These are phyloP conservation scores for Tylopilus sp. DNA, from an alignment of 768 basidiomycete species.

Conservation along the genomic window DNA sequence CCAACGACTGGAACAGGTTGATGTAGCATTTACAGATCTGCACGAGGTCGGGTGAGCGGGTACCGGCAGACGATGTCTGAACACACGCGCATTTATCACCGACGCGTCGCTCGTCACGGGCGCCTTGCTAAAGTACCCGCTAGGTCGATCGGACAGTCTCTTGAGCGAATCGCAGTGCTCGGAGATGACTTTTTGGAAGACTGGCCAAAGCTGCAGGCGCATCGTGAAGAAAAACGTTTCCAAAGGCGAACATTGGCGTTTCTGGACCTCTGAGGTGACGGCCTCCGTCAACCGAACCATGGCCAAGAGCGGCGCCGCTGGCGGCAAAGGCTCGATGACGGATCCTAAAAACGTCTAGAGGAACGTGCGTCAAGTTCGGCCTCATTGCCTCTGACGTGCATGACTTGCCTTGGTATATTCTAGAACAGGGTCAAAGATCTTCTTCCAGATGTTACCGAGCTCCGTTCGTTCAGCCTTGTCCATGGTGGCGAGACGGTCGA, in stretches of 20 bases:
- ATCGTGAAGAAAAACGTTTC: slow-evolving; percentile 79
- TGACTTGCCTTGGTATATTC: slow-evolving; percentile 72
- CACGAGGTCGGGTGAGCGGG: background rate
- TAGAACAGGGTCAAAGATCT: slow-evolving; percentile 86
- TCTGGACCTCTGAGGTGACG: slow-evolving; percentile 69
- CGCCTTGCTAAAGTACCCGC: slow-evolving; percentile 61
- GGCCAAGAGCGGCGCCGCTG: slow-evolving; percentile 73
- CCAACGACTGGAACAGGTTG: slow-evolving; percentile 76
- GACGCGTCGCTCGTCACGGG: slow-evolving; percentile 62
- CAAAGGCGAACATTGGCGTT: slow-evolving; percentile 73
- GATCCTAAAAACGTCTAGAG: slow-evolving; percentile 64
- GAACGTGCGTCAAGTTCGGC: background rate
- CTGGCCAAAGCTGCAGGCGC: slow-evolving; percentile 88
- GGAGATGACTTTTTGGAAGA: slow-evolving; percentile 87
- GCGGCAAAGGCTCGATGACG: slow-evolving; percentile 69
- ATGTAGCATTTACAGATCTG: slow-evolving; percentile 78
- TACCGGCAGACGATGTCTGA: background rate
- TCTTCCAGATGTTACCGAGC: slow-evolving; percentile 79
- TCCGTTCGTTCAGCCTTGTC: slow-evolving; percentile 59
- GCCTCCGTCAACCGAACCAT: slow-evolving; percentile 92
- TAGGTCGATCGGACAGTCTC: slow-evolving; percentile 71
- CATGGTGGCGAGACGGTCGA: slow-evolving; percentile 31
- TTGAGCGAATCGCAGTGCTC: slow-evolving; percentile 80
- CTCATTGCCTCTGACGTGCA: background rate
- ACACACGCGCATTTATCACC: slow-evolving; percentile 54